These are phyloP conservation scores for Melastoma candidum DNA, from an alignment of 441 rosid genomes.

Conservation along the genomic window DNA sequence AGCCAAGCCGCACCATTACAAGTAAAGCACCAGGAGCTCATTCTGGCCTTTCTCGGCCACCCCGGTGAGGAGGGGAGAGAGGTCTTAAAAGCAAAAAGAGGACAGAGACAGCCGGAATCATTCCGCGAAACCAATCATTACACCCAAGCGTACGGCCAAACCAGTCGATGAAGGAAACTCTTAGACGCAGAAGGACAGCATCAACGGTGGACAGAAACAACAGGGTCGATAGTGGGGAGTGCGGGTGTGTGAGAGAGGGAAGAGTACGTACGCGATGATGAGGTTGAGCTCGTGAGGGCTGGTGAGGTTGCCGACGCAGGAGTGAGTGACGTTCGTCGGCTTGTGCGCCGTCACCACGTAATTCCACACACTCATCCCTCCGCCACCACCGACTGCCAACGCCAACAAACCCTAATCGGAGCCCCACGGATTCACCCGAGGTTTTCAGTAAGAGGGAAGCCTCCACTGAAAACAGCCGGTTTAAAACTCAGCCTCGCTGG, in stretches of 20 bases:
- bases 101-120: too few relatives aligned
- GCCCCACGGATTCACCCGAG: too few relatives aligned
- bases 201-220: background rate
- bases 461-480: too few relatives aligned
- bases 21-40: too few relatives aligned
- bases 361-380: conserved; percentile 79
- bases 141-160: background rate
- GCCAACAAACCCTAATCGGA: too few relatives aligned
- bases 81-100: too few relatives aligned
- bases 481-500: too few relatives aligned
- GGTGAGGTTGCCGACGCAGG: conserved; percentile 98
- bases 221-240: background rate
- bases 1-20: too few relatives aligned
- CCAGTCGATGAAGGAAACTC: background rate
- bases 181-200: conserved; percentile 15
- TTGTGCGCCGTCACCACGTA: conserved; percentile 98
- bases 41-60: too few relatives aligned
- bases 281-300: conserved; percentile 90
- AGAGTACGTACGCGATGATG: conserved; percentile 56
- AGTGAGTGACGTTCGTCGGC: conserved; percentile 93
- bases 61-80: too few relatives aligned
- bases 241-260: background rate
- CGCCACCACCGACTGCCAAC: too few relatives aligned
- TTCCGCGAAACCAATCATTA: background rate
- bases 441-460: too few relatives aligned